Conservation (phyloP, 2,329 filamentous ascomycete genomes). For the Aciculosporium take region DNA sequence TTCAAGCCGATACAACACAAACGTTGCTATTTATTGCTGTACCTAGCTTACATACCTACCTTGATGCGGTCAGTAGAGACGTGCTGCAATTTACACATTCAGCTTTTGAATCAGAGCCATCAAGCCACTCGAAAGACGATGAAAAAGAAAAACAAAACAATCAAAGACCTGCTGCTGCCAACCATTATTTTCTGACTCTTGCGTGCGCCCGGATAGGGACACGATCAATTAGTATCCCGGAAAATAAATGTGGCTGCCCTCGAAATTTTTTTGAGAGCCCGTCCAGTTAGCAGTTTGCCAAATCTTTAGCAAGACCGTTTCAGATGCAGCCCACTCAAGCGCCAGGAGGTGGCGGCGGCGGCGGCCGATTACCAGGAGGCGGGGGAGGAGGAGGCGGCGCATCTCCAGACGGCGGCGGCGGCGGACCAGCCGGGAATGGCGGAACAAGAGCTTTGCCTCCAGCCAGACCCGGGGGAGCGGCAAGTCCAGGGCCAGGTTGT, state of each 20-base stretch:
- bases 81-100: not conserved
- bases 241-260: not conserved
- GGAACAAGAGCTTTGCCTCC: slow-evolving; percentile 53
- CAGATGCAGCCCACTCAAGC: slow-evolving; percentile 17
- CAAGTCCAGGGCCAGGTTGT: slow-evolving; percentile 32
- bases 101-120: not conserved
- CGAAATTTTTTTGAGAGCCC: not conserved
- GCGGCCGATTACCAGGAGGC: slow-evolving; percentile 47
- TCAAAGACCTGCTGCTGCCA: not conserved
- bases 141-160: not conserved
- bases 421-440: slow-evolving; percentile 46
- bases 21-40: not conserved
- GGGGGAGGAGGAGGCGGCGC: slow-evolving; percentile 43
- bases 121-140: not conserved
- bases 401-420: slow-evolving; percentile 43
- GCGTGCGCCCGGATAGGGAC: not conserved
- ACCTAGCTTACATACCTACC: slow-evolving; percentile 1
- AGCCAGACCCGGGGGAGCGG: slow-evolving; percentile 40
- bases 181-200: not conserved
- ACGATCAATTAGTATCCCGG: not conserved
- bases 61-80: not conserved
- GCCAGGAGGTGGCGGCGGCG: slow-evolving; percentile 47
- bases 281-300: not conserved
- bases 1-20: too few relatives aligned
- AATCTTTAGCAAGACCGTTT: not conserved